Conservation (phyloP, 2,329 filamentous ascomycete genomes). For the Cercospora beticola region DNA sequence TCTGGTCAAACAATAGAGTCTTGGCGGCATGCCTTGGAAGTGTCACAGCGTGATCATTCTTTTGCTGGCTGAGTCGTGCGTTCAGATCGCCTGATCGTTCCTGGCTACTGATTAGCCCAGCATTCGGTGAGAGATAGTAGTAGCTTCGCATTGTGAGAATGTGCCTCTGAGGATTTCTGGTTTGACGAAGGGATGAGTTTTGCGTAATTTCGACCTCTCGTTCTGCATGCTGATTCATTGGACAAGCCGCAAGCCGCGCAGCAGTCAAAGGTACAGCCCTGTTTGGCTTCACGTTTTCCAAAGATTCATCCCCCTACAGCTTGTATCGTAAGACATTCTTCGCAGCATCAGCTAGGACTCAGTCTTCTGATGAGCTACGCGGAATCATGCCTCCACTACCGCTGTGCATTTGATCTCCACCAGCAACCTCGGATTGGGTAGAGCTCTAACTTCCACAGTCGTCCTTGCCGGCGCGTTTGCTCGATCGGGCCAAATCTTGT, state of each 20-base stretch:
- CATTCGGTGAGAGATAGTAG: neutral
- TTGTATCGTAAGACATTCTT: neutral
- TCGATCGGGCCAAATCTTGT: slow-evolving; percentile 44
- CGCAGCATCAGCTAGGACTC: neutral
- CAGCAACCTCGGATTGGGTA: slow-evolving; percentile 16
- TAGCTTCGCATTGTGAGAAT: neutral
- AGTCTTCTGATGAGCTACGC: neutral
- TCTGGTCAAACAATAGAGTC: neutral
- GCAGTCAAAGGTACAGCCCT: too few species aligned
- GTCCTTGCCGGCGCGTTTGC: slow-evolving; percentile 40
- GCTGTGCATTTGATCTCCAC: slow-evolving; percentile 18
- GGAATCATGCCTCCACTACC: slow-evolving; percentile 9
- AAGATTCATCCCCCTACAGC: neutral
- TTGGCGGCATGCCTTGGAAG: neutral
- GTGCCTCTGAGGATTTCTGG: too few species aligned
- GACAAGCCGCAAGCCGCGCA: neutral
- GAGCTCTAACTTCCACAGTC: slow-evolving; percentile 23
- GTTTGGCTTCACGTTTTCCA: neutral
- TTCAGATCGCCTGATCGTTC: neutral
- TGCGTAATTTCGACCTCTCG: too few species aligned
- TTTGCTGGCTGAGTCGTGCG: neutral
- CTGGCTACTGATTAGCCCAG: neutral
- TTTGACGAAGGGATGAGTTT: too few species aligned
- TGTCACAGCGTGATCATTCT: neutral
- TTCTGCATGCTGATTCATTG: too few species aligned